Conservation (phyloP, 345 rosid genomes). For the Eutrema japonicum region DNA sequence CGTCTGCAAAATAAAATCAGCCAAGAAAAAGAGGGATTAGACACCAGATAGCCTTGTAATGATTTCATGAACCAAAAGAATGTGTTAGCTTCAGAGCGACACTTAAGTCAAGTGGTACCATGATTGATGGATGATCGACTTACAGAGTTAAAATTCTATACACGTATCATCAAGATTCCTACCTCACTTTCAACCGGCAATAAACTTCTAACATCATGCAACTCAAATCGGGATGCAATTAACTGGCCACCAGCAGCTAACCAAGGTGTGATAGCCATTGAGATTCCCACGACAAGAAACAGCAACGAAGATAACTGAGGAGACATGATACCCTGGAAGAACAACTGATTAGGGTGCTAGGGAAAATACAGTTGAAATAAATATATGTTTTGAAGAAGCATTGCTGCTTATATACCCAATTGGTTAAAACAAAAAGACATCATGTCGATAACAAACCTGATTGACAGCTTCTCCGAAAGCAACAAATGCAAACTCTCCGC, state of each 20-base stretch:
- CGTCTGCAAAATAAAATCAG: conserved; percentile 61
- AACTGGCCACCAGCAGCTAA: too few relatives aligned
- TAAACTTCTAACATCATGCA: too few relatives aligned
- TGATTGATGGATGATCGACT: neutral
- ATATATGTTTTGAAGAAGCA: too few relatives aligned
- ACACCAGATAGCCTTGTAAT: conserved; percentile 13
- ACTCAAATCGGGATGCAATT: too few relatives aligned
- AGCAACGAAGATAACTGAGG: conserved; percentile 84
- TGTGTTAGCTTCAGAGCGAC: conserved; percentile 15
- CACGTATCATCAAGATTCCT: conserved; percentile 33
- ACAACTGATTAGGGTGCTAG: conserved; percentile 30
- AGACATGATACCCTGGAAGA: conserved; percentile 92
- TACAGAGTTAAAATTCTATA: neutral
- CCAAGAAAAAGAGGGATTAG: conserved; percentile 29
- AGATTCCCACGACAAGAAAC: too few relatives aligned
- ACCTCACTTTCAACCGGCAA: conserved; percentile 99
- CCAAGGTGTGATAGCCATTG: too few relatives aligned
- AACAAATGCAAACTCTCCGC: too few relatives aligned
- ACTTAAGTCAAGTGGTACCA: conserved; percentile 20
- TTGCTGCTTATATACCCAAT: too few relatives aligned
- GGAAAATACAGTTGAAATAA: neutral
- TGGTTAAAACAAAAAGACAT: too few relatives aligned
- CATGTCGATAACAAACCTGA: too few relatives aligned
- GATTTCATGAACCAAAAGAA: conserved; percentile 26
- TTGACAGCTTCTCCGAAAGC: too few relatives aligned